A percentile compares a stretch with the other conserved stretches of the same genome.
These are phyloP conservation scores for Pulveroboletus sp. DNA, from an alignment of 768 basidiomycete species.

Conservation along the genomic window DNA sequence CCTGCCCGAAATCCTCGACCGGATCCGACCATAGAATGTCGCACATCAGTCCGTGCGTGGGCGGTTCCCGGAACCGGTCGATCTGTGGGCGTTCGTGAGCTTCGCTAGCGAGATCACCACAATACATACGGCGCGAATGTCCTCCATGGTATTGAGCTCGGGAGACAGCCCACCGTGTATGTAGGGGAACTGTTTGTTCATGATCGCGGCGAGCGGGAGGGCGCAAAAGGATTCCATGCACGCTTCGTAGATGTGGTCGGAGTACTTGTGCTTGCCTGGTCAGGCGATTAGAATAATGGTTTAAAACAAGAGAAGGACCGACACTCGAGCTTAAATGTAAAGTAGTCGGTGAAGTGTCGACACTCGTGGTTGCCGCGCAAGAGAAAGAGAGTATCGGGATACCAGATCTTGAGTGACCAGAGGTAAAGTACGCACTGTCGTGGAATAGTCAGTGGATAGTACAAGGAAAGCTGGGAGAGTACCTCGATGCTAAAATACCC, in stretches of 20 bases:
- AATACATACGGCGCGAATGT: conserved; percentile 73
- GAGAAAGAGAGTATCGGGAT: conserved; percentile 93
- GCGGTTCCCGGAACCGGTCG: conserved; percentile 97
- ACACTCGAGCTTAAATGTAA: conserved; percentile 99
- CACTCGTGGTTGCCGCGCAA: conserved; percentile 99
- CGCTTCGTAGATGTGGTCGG: conserved; percentile 92
- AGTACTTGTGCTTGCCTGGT: conserved; percentile 97
- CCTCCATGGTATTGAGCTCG: conserved; percentile 92
- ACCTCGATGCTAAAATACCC: conserved; percentile 95
- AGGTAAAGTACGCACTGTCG: conserved; percentile 91
- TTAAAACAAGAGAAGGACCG: conserved; percentile 27
- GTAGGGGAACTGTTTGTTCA: conserved; percentile 99
- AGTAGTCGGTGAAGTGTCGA: conserved; percentile 96
- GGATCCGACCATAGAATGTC: conserved; percentile 99
- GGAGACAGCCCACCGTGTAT: conserved; percentile 97
- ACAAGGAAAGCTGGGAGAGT: not conserved
- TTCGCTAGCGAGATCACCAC: not conserved
- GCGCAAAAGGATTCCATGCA: conserved; percentile 98
- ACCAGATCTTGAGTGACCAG: conserved; percentile 99
- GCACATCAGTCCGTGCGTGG: conserved; percentile 96
- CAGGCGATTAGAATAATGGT: not conserved
- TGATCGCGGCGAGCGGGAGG: conserved; percentile 91
- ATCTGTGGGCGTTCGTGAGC: conserved; percentile 46
- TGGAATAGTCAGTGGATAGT: conserved; percentile 1
- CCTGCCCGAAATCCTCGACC: conserved; percentile 93